Percentiles rank a stretch among this genome's conserved stretches.
phyloP scores from a whole-genome alignment of 2,329 filamentous ascomycete genomes.

The Bipolaris victoriae region DNA sequence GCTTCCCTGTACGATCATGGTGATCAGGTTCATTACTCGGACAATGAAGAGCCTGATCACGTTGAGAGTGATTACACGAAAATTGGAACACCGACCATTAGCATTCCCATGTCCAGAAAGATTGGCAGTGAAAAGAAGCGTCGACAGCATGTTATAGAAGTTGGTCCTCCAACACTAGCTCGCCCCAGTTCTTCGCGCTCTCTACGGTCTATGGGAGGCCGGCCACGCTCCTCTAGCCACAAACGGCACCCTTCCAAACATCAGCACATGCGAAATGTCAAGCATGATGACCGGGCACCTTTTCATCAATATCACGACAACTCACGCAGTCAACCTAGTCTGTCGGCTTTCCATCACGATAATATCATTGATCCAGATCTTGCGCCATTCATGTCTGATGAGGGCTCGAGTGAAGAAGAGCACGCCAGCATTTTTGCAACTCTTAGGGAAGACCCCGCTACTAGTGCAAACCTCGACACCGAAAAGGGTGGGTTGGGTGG shows the following conservation, averaged over 20 bases:
- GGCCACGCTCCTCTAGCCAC: constrained; percentile 78
- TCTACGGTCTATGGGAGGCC: constrained; percentile 72
- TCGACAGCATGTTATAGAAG: constrained; percentile 88
- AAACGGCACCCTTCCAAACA: constrained; percentile 88
- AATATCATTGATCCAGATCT: constrained; percentile 98
- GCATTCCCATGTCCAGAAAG: constrained; percentile 68
- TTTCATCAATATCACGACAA: constrained; percentile 82
- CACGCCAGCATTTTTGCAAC: constrained; percentile 83
- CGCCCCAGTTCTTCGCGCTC: constrained; percentile 95
- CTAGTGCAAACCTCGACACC: constrained; percentile 68
- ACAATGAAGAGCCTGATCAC: constrained; percentile 33
- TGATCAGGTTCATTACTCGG: constrained; percentile 29
- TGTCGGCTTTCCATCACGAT: constrained; percentile 96
- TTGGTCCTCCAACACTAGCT: constrained; percentile 74
- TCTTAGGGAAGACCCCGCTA: constrained; percentile 68
- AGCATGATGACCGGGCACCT: constrained; percentile 82
- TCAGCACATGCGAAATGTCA: constrained; percentile 79
- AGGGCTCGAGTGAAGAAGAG: constrained; percentile 90
- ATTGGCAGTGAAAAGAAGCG: constrained; percentile 78
- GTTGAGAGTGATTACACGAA: constrained; percentile 50
- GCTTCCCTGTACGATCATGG: constrained; percentile 59
- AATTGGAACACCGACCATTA: constrained; percentile 65
- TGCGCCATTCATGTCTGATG: constrained; percentile 93
- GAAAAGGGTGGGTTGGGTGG: constrained; percentile 77
- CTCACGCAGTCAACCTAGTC: constrained; percentile 65